phyloP scores from a whole-genome alignment of 257 asterid species.

The Penstemon davidsonii region DNA sequence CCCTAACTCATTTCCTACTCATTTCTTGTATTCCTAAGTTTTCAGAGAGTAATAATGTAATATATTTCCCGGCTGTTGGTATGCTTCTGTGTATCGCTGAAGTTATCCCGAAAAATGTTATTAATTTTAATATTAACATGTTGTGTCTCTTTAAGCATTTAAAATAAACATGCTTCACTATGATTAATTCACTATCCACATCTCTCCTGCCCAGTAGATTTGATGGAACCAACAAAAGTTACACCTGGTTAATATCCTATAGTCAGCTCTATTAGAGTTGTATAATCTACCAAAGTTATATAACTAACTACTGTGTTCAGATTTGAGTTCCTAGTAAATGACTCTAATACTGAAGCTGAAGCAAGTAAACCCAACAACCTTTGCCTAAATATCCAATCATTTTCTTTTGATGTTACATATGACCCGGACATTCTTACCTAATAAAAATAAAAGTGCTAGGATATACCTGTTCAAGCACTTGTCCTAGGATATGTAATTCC shows the following conservation, averaged over 20 bases:
- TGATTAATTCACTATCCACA: background rate
- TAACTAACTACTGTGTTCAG: slow-evolving; percentile 1
- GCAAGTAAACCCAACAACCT: background rate
- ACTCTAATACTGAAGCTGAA: slow-evolving; percentile 8
- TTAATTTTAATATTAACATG: background rate
- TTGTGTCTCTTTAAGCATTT: no score
- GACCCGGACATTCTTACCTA: background rate
- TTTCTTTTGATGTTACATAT: background rate
- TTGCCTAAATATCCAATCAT: background rate
- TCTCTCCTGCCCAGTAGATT: background rate
- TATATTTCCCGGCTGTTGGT: slow-evolving; percentile 12
- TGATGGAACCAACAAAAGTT: slow-evolving; percentile 6
- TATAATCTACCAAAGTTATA: background rate
- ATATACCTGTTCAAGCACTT: background rate
- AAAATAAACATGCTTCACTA: background rate
- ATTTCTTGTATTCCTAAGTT: slow-evolving; percentile 14
- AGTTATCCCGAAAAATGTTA: background rate
- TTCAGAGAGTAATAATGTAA: background rate
- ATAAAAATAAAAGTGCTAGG: background rate
- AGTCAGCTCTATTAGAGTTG: background rate
- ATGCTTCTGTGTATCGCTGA: slow-evolving; percentile 9
- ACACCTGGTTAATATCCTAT: background rate
- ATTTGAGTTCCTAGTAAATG: slow-evolving; percentile 20
- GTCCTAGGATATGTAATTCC: slow-evolving; percentile 11
- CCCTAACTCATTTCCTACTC: slow-evolving; percentile 10